Percentiles rank a stretch among this genome's conserved stretches.
Evolutionary conservation across 1,139 yeast species (phyloP).

Genomic region (Pneumocystis murina): DNA sequence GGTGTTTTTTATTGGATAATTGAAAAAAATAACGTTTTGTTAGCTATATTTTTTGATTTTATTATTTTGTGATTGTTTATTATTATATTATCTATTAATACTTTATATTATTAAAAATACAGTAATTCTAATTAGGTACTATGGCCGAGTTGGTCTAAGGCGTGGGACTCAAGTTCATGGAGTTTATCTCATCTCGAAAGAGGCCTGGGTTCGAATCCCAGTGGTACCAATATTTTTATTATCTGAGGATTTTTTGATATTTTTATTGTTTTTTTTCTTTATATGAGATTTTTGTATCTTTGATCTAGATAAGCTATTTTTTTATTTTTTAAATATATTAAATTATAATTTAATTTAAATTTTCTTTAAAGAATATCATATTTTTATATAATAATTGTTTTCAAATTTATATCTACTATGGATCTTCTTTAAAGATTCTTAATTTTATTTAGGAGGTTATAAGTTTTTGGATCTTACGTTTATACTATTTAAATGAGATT

Average conservation of each 20-base stretch:
- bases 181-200: not conserved
- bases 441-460: no score
- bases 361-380: no score
- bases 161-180: not conserved
- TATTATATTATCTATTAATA: not conserved
- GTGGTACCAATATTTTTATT: not conserved
- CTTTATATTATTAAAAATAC: not conserved
- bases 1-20: not conserved
- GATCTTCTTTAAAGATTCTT: no score
- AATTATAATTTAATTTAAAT: no score
- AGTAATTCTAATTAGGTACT: not conserved
- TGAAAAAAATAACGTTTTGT: not conserved
- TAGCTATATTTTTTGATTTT: not conserved
- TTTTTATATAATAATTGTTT: no score
- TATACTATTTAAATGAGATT: no score
- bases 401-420: no score
- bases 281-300: no score
- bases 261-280: not conserved
- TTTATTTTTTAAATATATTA: no score
- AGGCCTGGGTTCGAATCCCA: constrained; percentile 1
- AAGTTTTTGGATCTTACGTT: no score
- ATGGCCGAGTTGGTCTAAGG: constrained; percentile 1
- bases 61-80: not conserved
- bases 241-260: not conserved
- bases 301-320: not conserved